Conservation (phyloP, 2,329 filamentous ascomycete genomes). For the Penicillium crustosum region DNA sequence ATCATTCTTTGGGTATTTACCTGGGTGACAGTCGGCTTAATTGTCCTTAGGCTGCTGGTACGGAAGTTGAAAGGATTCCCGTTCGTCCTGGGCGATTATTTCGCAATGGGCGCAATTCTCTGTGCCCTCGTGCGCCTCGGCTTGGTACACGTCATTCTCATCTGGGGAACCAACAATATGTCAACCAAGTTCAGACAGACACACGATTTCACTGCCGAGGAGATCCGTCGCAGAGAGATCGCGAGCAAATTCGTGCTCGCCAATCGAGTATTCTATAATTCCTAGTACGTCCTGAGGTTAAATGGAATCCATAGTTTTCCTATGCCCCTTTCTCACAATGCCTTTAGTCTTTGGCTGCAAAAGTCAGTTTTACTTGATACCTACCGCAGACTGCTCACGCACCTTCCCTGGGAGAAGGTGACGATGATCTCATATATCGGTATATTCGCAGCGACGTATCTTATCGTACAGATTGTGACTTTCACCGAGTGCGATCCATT, state of each 20-base stretch:
- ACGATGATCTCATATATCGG: conserved; percentile 14
- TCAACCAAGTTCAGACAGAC: conserved; percentile 20
- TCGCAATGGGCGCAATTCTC: conserved; percentile 14
- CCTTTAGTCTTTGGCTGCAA: conserved; percentile 19
- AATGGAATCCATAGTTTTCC: not conserved
- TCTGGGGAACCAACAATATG: conserved; percentile 42
- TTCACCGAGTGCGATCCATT: conserved; percentile 21
- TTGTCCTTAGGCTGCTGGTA: conserved; percentile 9
- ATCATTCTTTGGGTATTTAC: conserved; percentile 19
- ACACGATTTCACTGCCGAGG: conserved; percentile 29
- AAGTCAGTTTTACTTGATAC: conserved; percentile 19
- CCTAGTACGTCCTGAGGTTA: conserved; percentile 31
- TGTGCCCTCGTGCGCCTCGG: conserved; percentile 15
- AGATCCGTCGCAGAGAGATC: conserved; percentile 37
- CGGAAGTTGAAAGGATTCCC: conserved; percentile 10
- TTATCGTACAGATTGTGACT: conserved; percentile 16
- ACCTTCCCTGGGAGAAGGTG: conserved; percentile 17
- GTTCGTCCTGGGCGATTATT: conserved; percentile 13
- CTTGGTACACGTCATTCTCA: conserved; percentile 37
- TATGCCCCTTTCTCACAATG: conserved; percentile 1
- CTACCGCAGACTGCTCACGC: conserved; percentile 14
- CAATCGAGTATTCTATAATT: conserved; percentile 37
- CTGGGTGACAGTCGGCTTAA: conserved; percentile 12
- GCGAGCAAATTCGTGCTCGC: conserved; percentile 38
- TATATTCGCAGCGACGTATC: conserved; percentile 16